Conservation (phyloP, 371 early-diverging fungal species). For the Rhizomucor miehei region DNA sequence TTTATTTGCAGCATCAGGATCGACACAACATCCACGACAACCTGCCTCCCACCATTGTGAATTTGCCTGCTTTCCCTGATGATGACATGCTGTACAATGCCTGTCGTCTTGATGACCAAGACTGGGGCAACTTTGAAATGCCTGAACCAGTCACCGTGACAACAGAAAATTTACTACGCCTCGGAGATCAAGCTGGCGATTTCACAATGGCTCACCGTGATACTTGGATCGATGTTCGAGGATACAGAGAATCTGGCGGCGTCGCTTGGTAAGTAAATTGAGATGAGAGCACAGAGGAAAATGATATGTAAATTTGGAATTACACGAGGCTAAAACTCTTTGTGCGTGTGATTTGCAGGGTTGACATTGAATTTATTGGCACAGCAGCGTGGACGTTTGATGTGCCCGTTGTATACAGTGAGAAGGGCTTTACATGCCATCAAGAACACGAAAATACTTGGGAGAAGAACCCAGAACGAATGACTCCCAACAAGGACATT, state of each 20-base stretch:
- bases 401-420: conserved; percentile 29
- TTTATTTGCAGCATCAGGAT: conserved; percentile 39
- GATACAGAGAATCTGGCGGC: conserved; percentile 43
- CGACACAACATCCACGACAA: conserved; percentile 42
- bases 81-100: conserved; percentile 37
- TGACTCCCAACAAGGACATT: conserved; percentile 22
- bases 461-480: conserved; percentile 30
- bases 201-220: conserved; percentile 46
- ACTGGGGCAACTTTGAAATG: conserved; percentile 34
- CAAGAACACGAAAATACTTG: conserved; percentile 42
- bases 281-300: too few relatives aligned
- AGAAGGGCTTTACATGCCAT: conserved; percentile 35
- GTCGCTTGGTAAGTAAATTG: conserved; percentile 36
- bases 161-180: conserved; percentile 22
- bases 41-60: conserved; percentile 39
- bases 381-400: conserved; percentile 38
- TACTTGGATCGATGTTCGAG: conserved; percentile 38
- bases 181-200: conserved; percentile 44
- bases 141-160: conserved; percentile 22
- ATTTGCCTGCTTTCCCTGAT: conserved; percentile 29
- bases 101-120: conserved; percentile 26
- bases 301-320: too few relatives aligned
- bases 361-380: conserved; percentile 44
- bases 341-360: conserved; percentile 15
- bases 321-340: background rate